Evolutionary conservation across 352 stramenopile species (phyloP), one percentile per base, ranked within the genome.

Genomic region (Phytophthora sojae): DNA sequence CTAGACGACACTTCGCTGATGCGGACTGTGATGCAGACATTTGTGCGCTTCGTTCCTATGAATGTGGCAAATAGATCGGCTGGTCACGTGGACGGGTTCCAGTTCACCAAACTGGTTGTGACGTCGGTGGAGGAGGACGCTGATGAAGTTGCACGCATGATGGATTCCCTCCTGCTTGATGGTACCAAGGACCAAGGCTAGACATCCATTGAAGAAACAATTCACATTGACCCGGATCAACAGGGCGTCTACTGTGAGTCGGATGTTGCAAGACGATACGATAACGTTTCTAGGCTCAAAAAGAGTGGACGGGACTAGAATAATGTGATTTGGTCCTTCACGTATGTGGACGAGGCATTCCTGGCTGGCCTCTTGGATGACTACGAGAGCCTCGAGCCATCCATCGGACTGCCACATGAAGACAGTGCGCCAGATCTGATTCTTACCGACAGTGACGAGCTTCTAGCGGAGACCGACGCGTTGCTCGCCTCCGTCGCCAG

Each of bases 101-200:
- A 76, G 11, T 79, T 79, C 29, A 70, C 72, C 3, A 70, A 79
- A 29, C 49, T 79, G 2, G 58, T 79, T 15, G 67, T 74, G 12
- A 61, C 54, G n/a, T 76, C 72, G 6, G 63, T 45, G 0, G 72
- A 79, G 30, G 62, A 76, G 19, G 72, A 79, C 30, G 67, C 60
- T 9, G 52, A 49, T 12, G 55, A 73, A 25, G 42, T 79, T 61
- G 70, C 72, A 3, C 58, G 62, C 4, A 65, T 76, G 52, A 79
- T 79, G 72, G 67, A 69, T 26, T 63, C 47, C 17, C 54, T 76
- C 2, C 56, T 79, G 51, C 45, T 77, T 39, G 23, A 68, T 30
- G 56, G 55, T 7, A 23, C 39, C 37, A 47, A 35, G 29, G 29
- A 32, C 29, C 29, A 32, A 32, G 29, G 5, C 4, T 32, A 32